These are phyloP conservation scores for Geotrichum candidum DNA, from an alignment of 1,139 yeast species.

Conservation along the genomic window DNA sequence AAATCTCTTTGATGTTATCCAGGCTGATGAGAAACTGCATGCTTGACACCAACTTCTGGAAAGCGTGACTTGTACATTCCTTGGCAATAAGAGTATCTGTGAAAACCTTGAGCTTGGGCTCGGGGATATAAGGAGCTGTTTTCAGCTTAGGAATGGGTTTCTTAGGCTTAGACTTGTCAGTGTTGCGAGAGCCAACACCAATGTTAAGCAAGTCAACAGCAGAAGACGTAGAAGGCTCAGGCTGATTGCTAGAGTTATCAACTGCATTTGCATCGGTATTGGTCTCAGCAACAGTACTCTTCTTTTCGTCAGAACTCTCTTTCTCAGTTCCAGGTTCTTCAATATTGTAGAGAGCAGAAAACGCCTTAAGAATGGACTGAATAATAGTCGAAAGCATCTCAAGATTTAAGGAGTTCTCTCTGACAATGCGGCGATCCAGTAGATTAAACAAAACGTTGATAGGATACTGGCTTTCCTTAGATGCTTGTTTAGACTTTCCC, in stretches of 20 bases:
- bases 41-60: constrained; percentile 75
- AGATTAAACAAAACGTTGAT: constrained; percentile 61
- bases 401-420: constrained; percentile 68
- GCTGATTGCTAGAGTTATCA: neutral
- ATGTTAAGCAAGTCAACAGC: neutral
- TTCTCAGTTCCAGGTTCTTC: constrained; percentile 24
- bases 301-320: constrained; percentile 16
- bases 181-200: neutral
- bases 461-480: constrained; percentile 53
- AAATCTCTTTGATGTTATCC: constrained; percentile 56
- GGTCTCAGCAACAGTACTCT: neutral
- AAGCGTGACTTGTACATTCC: constrained; percentile 80
- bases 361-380: constrained; percentile 71
- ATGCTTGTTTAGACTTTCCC: constrained; percentile 37
- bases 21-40: constrained; percentile 66
- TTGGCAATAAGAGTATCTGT: constrained; percentile 71
- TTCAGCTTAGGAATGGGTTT: constrained; percentile 29
- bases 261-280: constrained; percentile 2
- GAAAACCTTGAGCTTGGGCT: constrained; percentile 54
- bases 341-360: constrained; percentile 37
- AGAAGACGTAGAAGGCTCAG: neutral
- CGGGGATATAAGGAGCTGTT: constrained; percentile 62
- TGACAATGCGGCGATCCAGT: constrained; percentile 56
- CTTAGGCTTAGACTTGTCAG: constrained; percentile 19
- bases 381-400: constrained; percentile 70